Evolutionary conservation across 495 filamentous ascomycete genomes (phyloP).

Genomic region (Penicillium maclennaniae): DNA sequence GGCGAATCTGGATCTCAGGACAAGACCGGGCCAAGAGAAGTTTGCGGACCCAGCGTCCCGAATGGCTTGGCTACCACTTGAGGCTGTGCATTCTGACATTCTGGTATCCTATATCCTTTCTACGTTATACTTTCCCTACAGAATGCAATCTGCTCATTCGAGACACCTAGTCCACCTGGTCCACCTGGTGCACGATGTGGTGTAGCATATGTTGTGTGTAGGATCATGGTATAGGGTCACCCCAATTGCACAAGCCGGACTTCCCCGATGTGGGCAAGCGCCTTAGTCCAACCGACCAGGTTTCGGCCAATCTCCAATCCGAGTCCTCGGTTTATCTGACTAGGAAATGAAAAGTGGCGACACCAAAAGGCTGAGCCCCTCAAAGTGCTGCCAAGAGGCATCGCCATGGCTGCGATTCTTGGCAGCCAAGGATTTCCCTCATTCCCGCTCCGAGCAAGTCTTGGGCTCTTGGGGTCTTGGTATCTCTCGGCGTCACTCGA

Average conservation of each 20-base stretch:
- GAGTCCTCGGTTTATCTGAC: background rate
- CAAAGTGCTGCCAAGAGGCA: conserved; percentile 16
- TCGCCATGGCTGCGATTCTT: conserved; percentile 23
- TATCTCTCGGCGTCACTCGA: background rate
- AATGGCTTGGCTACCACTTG: too few relatives aligned
- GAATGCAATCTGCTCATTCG: too few relatives aligned
- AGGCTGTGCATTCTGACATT: too few relatives aligned
- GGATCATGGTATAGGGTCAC: background rate
- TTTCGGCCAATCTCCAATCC: background rate
- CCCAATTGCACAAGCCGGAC: background rate
- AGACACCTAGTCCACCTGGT: too few relatives aligned
- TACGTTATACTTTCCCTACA: too few relatives aligned
- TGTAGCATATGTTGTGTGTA: background rate
- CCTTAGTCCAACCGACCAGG: background rate
- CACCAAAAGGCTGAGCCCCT: background rate
- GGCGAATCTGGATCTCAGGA: conserved; percentile 1
- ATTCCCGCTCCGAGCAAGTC: conserved; percentile 29
- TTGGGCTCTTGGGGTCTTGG: conserved; percentile 5
- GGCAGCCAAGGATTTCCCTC: conserved; percentile 33
- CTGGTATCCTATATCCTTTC: too few relatives aligned
- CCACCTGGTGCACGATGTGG: background rate
- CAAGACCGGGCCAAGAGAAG: conserved; percentile 38
- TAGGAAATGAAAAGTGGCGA: background rate
- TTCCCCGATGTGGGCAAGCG: background rate
- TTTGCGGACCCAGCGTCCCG: conserved; percentile 2